Evolutionary conservation across 2,329 filamentous ascomycete species (phyloP).

Genomic region (Pyricularia sp.): DNA sequence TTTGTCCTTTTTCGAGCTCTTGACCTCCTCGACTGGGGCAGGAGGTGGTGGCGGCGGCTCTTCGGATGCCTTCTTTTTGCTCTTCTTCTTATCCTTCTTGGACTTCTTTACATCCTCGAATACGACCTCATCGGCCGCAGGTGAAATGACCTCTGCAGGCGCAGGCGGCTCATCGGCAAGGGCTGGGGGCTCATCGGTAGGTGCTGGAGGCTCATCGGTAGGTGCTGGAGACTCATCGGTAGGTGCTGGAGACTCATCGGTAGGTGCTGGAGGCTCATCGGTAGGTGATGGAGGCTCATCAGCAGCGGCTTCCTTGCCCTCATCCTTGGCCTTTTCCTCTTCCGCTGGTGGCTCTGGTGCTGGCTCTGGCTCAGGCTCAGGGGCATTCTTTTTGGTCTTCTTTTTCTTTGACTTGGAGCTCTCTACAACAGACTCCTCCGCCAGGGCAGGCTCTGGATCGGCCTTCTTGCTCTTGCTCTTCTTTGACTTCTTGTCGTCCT

Average conservation of each 20-base stretch:
- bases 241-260: background rate
- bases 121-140: background rate
- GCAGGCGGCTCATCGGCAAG: background rate
- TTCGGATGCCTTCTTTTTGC: background rate
- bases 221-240: background rate
- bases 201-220: no score
- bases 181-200: no score
- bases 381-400: constrained; percentile 5
- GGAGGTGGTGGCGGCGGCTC: background rate
- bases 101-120: background rate
- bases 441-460: background rate
- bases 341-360: background rate
- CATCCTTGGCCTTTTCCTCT: background rate
- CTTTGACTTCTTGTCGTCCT: constrained; percentile 3
- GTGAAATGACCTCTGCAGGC: background rate
- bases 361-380: background rate
- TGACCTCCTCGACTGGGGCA: background rate
- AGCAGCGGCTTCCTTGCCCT: background rate
- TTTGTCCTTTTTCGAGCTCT: background rate
- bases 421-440: background rate
- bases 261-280: background rate
- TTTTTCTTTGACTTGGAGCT: constrained; percentile 4
- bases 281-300: background rate
- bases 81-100: constrained; percentile 2
- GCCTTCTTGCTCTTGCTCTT: constrained; percentile 4